These are phyloP conservation scores for Sporisorium reilianum DNA, from an alignment of 1,284 basidiomycete species.

Conservation along the genomic window DNA sequence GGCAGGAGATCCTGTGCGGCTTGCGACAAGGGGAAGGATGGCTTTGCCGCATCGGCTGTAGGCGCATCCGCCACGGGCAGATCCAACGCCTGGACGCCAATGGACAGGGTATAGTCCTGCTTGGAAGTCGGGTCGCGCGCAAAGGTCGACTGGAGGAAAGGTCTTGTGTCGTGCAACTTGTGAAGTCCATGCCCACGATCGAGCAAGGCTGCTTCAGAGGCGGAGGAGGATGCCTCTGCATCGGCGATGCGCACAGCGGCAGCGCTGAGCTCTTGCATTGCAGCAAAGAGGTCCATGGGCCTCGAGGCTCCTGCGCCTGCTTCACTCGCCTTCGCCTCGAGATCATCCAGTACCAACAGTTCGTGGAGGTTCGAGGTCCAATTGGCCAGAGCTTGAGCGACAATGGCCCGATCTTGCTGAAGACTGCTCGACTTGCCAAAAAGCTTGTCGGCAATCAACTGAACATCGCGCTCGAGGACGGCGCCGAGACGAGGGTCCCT, in stretches of 20 bases:
- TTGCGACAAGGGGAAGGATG: constrained; percentile 30
- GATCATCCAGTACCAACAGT: constrained; percentile 28
- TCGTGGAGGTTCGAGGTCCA: constrained; percentile 42
- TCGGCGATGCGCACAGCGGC: constrained; percentile 16
- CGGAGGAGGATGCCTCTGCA: constrained; percentile 23
- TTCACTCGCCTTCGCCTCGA: constrained; percentile 33
- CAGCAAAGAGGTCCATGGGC: constrained; percentile 33
- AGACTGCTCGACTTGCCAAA: constrained; percentile 16
- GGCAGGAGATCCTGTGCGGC: constrained; percentile 18
- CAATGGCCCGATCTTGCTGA: constrained; percentile 18
- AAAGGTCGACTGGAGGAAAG: constrained; percentile 36
- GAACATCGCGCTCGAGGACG: constrained; percentile 36
- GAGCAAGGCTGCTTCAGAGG: constrained; percentile 12
- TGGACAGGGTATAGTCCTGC: constrained; percentile 32
- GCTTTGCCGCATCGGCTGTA: neutral
- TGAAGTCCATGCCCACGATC: constrained; percentile 41
- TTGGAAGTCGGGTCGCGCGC: constrained; percentile 27
- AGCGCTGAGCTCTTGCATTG: constrained; percentile 36
- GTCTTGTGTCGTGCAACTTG: constrained; percentile 20
- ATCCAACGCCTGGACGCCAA: constrained; percentile 34
- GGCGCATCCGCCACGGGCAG: constrained; percentile 22
- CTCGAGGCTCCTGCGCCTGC: constrained; percentile 11
- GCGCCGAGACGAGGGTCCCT: constrained; percentile 37
- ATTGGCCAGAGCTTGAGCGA: constrained; percentile 21
- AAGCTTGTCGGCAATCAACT: constrained; percentile 32